Conservation (phyloP, 495 filamentous ascomycete species). For the Neurospora africana region DNA sequence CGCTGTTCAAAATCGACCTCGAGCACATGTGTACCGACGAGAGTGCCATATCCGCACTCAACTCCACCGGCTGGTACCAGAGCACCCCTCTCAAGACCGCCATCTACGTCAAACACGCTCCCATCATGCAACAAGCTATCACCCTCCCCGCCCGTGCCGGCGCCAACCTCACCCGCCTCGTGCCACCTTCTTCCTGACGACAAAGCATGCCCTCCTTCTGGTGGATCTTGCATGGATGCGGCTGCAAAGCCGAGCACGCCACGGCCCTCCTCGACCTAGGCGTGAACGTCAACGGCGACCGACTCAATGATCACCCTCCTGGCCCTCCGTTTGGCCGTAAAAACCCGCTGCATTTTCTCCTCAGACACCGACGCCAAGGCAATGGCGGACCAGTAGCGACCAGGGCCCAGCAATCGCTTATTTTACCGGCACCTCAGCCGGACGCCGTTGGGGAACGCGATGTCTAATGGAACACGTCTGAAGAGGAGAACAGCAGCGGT, state of each 20-base stretch:
- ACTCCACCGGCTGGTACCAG: neutral
- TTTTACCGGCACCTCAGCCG: neutral
- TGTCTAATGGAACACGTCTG: neutral
- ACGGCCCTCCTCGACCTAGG: neutral
- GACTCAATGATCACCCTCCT: too few species aligned
- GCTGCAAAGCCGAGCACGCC: neutral
- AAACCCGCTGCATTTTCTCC: neutral
- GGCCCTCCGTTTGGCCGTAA: too few species aligned
- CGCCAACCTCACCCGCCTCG: neutral
- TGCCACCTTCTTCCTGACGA: neutral
- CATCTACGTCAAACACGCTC: neutral
- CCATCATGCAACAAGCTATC: neutral
- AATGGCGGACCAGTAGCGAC: neutral
- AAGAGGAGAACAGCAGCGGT: neutral
- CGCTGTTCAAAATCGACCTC: neutral
- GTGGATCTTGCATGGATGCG: neutral
- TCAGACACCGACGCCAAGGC: neutral
- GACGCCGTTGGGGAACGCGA: neutral
- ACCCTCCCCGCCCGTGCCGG: neutral
- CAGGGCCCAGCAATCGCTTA: neutral
- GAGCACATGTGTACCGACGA: neutral
- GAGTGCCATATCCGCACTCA: neutral
- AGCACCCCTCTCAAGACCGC: neutral
- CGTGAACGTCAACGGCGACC: neutral
- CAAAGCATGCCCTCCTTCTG: neutral